Evolutionary conservation across 1,139 yeast genomes (phyloP).

Genomic region (Protomyces arabidopsidicola): DNA sequence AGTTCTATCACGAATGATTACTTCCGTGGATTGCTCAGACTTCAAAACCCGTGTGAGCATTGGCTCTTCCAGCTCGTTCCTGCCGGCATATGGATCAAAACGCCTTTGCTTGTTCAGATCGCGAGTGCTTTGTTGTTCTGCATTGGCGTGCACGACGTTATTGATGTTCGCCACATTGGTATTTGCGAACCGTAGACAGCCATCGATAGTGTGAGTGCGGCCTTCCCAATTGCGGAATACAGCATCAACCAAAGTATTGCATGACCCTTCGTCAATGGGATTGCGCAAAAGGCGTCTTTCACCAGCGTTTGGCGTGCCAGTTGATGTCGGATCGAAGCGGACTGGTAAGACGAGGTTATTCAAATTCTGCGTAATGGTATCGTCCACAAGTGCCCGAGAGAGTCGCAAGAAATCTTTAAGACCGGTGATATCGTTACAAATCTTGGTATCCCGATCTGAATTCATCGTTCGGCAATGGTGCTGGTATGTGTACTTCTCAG

Average conservation of each 20-base stretch:
- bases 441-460: neutral
- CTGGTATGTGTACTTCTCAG: too few species aligned
- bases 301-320: neutral
- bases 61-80: neutral
- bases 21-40: conserved; percentile 9
- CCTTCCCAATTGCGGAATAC: conserved; percentile 21
- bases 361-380: conserved; percentile 17
- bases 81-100: conserved; percentile 15
- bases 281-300: conserved; percentile 10
- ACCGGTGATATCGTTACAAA: conserved; percentile 15
- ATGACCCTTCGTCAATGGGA: conserved; percentile 13
- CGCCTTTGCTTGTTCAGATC: conserved; percentile 1
- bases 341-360: conserved; percentile 21
- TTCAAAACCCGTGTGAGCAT: conserved; percentile 14
- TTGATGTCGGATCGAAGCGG: conserved; percentile 19
- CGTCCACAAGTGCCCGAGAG: conserved; percentile 13
- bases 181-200: neutral
- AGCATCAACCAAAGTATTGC: conserved; percentile 7
- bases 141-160: neutral
- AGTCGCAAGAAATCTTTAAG: conserved; percentile 18
- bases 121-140: neutral
- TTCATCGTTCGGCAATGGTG: too few species aligned
- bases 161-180: neutral
- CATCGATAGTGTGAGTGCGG: conserved; percentile 10
- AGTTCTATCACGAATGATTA: conserved; percentile 16